Evolutionary conservation across 208 protist genomes (phyloP), one percentile per base, ranked within the genome.

Genomic region (Trypanosoma brucei): DNA sequence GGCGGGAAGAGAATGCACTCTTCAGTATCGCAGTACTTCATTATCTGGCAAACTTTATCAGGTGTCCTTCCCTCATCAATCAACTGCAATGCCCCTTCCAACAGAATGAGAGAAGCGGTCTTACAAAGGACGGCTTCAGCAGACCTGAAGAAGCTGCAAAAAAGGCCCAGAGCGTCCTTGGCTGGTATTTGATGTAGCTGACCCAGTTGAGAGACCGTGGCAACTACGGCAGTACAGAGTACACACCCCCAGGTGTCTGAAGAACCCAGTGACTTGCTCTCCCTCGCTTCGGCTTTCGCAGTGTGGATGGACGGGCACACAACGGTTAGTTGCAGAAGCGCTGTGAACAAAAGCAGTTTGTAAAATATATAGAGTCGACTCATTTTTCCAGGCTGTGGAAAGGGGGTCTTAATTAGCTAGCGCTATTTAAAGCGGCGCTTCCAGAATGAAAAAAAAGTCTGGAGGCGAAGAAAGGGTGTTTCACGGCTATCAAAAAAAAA

Each of bases 1-100:
- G 9, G 36, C 7, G 74, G 67, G 57, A 79, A 69, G 45, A 73
- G 50, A 49, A 68, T 62, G 34, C 74, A 71, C 36, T 60, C 14
- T 5, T 30, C 5, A 37, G 61, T 69, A 31, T 44, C 48, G 38
- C 74, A 79, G 36, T 68, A 70, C 3, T 11, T 36, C 11, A 79
- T 34, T 3, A 22, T 30, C 22, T 57, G 50, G 52, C 74, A 79
- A 30, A 70, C 63, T 30, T 35, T 42, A 59, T 79, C 74, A 37
- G 74, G 33, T 22, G 42, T 72, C 34, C 65, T 61, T 9, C 65
- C 67, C 8, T 51, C 44, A 57, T 76, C 68, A 36, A 71, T 75
- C 46, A 79, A 55, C 36, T 39, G 9, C 37, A 65, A 37, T 2
- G 60, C 62, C 4, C 44, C 22, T 0, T 48, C 33, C 35, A 57